Percentiles rank a stretch among this genome's conserved stretches.
Conservation (phyloP, 2,329 filamentous ascomycete genomes). For the Alternaria conjuncta region DNA sequence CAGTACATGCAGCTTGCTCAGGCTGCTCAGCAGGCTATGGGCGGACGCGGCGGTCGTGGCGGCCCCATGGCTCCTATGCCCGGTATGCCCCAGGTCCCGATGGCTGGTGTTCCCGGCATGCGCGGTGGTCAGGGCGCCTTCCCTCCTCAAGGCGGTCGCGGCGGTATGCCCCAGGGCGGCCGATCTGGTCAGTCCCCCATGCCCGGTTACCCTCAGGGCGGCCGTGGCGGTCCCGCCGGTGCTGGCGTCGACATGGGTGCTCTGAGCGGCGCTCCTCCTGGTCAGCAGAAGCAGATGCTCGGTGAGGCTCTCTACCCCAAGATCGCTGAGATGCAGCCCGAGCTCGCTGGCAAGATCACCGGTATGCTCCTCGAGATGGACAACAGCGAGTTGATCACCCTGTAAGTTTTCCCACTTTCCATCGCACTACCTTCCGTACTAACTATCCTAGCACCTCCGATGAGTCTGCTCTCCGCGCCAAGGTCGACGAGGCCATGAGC, state of each 20-base stretch:
- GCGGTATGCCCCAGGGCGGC: slow-evolving; percentile 40
- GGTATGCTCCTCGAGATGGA: slow-evolving; percentile 99
- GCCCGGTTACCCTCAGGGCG: slow-evolving; percentile 43
- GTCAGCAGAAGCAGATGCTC: slow-evolving; percentile 97
- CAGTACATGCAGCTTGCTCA: slow-evolving; percentile 83
- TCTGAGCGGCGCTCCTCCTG: slow-evolving; percentile 62
- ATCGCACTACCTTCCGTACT: slow-evolving; percentile 25
- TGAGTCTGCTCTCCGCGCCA: slow-evolving; percentile 84
- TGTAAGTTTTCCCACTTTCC: slow-evolving; percentile 71
- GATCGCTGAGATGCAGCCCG: slow-evolving; percentile 92
- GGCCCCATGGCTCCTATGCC: slow-evolving; percentile 69
- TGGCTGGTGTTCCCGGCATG: slow-evolving; percentile 56
- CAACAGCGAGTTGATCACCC: slow-evolving; percentile 87
- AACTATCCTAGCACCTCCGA: slow-evolving; percentile 75
- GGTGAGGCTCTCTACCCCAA: slow-evolving; percentile 98
- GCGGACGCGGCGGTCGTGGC: slow-evolving; percentile 64
- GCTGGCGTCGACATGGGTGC: slow-evolving; percentile 58
- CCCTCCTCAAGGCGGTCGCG: slow-evolving; percentile 49
- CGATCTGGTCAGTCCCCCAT: slow-evolving; percentile 41
- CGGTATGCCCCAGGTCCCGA: slow-evolving; percentile 72
- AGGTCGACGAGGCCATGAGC: slow-evolving; percentile 95
- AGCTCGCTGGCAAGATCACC: slow-evolving; percentile 98
- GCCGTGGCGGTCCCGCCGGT: slow-evolving; percentile 28
- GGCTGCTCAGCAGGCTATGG: slow-evolving; percentile 66
- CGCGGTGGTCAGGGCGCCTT: slow-evolving; percentile 50